Evolutionary conservation across 176 grass and related monocot genomes (phyloP), one percentile per base, ranked within the genome.

Genomic region (Aegilops sharonensis): DNA sequence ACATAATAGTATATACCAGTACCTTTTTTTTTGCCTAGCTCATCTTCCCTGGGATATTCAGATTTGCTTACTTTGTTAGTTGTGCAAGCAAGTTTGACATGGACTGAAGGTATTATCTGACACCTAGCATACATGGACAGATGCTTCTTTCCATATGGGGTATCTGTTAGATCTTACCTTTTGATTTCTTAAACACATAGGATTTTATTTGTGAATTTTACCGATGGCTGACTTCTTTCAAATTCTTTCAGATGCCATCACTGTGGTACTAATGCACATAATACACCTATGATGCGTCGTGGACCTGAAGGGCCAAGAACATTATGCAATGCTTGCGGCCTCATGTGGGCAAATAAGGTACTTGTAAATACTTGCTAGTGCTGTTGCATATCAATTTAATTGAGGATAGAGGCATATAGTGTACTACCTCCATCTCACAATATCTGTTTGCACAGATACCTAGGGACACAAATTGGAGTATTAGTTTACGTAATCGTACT

Each of bases 331-430:
- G 96, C 96, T 68, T 98, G 96, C 54, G 96, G 96, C 54, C 89
- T 98, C 73, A 98, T 98, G 96, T 98, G 96, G 96, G 96, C 96
- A 82, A 98, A 98, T 79, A 98, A 98, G 96, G 96, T 98, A 90
- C 39, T 30, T 85, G 30, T 42, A 79, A 69, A 56, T 45, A 43
- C 56, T 85, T 56, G 20, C 11, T 64, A 56, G 50, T 85, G 36
- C 60, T 11, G 29, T 82, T 40, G 4, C 6, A 87, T 64, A 66
- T 36, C 68, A 60, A 45, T 85, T 83, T 36, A 39, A 52, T 24
- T 50, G 40, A 63, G 21, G 66, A 70, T 42, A 74, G 11, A 81
- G 47, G 72, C 59, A 56, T 78, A 25, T 17, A 69, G 77, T 29
- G 3, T 75, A 50, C 3, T 75, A 18, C 45, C 42, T 75, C 43